These are phyloP conservation scores for Penicillium sp. DNA, from an alignment of 2,329 filamentous ascomycete species.

Conservation along the genomic window DNA sequence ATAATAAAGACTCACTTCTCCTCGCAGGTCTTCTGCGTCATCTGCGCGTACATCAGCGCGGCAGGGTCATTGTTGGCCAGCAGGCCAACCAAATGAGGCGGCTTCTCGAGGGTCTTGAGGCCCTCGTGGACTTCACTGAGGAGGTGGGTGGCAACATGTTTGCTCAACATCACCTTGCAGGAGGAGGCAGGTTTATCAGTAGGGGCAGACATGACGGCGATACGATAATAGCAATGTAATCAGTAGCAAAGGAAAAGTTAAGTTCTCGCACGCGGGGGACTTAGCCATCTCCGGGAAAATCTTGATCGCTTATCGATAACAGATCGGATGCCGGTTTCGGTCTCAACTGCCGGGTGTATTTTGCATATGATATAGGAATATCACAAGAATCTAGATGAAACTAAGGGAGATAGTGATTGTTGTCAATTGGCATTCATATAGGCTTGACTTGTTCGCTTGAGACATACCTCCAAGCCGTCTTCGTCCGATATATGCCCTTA, in stretches of 20 bases:
- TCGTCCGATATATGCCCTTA: not conserved
- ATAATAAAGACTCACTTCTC: slow-evolving; percentile 71
- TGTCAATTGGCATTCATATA: not conserved
- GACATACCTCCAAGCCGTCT: not conserved
- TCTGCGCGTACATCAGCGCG: slow-evolving; percentile 90
- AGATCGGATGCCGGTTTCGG: slow-evolving; percentile 32
- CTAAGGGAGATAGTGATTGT: not conserved
- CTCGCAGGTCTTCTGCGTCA: slow-evolving; percentile 92
- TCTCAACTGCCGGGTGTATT: slow-evolving; percentile 11
- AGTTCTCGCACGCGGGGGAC: slow-evolving; percentile 9
- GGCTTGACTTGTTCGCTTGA: no score
- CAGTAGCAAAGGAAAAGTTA: slow-evolving; percentile 7
- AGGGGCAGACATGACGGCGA: slow-evolving; percentile 32
- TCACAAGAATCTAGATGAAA: not conserved
- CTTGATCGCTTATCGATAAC: slow-evolving; percentile 42
- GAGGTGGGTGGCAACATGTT: slow-evolving; percentile 78
- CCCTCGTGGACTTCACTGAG: slow-evolving; percentile 75
- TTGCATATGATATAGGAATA: not conserved
- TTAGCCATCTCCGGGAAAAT: slow-evolving; percentile 25
- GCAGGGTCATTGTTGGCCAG: slow-evolving; percentile 89
- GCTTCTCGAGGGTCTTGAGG: slow-evolving; percentile 66
- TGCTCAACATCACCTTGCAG: slow-evolving; percentile 91
- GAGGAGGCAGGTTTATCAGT: slow-evolving; percentile 39
- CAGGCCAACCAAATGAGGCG: slow-evolving; percentile 84
- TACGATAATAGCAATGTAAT: slow-evolving; percentile 1